phyloP scores from a whole-genome alignment of 164 flowering plant species.

The Sextonia rubra region DNA sequence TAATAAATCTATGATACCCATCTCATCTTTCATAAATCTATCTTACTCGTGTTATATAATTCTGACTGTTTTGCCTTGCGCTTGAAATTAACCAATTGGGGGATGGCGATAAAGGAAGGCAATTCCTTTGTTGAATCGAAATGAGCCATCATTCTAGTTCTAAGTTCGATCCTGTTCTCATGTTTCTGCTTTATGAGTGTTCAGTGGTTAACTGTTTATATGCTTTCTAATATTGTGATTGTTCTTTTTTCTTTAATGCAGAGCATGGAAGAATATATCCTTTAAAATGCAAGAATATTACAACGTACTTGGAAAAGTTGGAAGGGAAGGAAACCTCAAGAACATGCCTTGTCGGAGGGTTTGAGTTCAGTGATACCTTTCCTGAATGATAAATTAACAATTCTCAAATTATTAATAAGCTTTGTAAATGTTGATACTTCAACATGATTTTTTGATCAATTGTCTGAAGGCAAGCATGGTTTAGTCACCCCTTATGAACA shows the following conservation, averaged over 20 bases:
- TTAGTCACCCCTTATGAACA: too few species aligned
- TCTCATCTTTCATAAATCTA: background rate
- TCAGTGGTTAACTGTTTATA: background rate
- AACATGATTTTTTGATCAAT: too few species aligned
- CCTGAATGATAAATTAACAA: too few species aligned
- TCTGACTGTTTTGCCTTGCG: background rate
- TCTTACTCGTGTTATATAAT: background rate
- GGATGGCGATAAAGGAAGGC: too few species aligned
- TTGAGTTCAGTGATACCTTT: too few species aligned
- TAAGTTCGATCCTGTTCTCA: background rate
- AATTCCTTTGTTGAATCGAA: too few species aligned
- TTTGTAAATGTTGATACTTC: too few species aligned
- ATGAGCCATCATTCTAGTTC: background rate
- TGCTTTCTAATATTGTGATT: background rate
- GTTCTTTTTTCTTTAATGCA: too few species aligned
- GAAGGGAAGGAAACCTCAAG: background rate
- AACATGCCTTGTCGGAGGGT: background rate
- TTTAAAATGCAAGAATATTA: background rate
- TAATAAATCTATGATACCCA: background rate
- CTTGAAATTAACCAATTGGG: too few species aligned
- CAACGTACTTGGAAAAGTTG: background rate
- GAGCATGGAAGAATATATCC: too few species aligned
- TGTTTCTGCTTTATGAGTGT: background rate
- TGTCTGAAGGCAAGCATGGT: too few species aligned
- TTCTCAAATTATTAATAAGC: too few species aligned